Base-by-base conservation (phyloP, 768 basidiomycete species). In the Collybiopsis luxurians region DNA sequence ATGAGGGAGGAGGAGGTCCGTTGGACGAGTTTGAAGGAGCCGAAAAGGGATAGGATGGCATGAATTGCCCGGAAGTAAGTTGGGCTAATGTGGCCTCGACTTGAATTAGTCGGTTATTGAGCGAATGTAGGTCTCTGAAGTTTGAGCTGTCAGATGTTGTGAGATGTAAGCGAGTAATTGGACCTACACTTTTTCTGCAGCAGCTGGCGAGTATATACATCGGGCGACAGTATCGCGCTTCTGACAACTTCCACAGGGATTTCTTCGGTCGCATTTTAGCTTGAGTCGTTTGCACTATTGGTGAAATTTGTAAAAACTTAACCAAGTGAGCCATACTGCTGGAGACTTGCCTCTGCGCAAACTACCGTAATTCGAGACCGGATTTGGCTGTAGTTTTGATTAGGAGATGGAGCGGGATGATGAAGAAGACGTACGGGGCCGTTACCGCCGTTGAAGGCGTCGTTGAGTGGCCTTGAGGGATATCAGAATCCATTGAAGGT, bases 281-380 rank as follows among this genome's bases (percentile, higher is more conserved):
- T 94, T 94, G 53, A 93, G 78, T 3, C 91, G 89, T 69, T 93
- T 93, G 75, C 91, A 94, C 88, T 93, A n/a, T n/a, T n/a, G n/a
- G 56, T 52, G 26, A 54, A n/a, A 36, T 10, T 28, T 45, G 46
- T n/a, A 38, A 39, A 51, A 57, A 59, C 58, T 54, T 56, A 47
- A 51, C 54, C 28, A 38, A 36, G 4, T 13, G 24, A 24, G 54
- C 55, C 58, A 54, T 47, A 44, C 0, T 5, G 45, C 24, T 44
- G 19, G 55, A 49, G 17, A 61, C 79, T 30, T 31, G 89, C 89
- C 83, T 91, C 89, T 67, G 86, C 89, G 61, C 89, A 90, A 5
- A 90, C 89, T 31, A 90, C 88, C 43, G 89, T 90, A 60, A 90
- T 84, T 48, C 89, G 80, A 1, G 89, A 88, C 53, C 89, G 85